Base-by-base conservation (phyloP, 306 rosid species). In the Hippophae tibetana region DNA sequence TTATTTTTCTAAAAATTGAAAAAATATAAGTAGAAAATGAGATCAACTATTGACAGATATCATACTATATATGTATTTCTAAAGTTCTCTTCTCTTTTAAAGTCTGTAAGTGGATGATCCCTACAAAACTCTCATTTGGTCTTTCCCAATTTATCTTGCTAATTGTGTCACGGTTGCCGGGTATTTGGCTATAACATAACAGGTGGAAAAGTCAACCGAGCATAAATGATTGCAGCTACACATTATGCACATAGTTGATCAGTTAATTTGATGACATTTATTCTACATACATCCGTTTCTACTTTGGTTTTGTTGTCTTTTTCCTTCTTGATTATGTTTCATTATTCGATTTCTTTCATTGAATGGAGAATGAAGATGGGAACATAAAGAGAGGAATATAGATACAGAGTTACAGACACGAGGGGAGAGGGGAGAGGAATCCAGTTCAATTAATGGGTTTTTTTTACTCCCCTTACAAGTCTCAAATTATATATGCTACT, bases 221-320 rank as follows among this genome's bases (percentile, higher is more conserved):
- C 60, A 53, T 93, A 92, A 76, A 87, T 92, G 96, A 43, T 77
- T 72, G 70, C 87, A 73, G 98, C 95, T 13, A 92, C 96, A 7
- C 98, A 92, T 69, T 87, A 92, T 71, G 63, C 82, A 13, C 77
- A 71, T 78, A 74, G 64, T 72, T 18, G 23, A 18, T 71, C 82
- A 71, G 92, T 90, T 90, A 74, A 63, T 18, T 81, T 80, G 68
- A 18, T 18, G 23, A 18, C 23, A 18, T 18, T 18, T 18, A 18
- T 18, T 18, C 23, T 18, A 18, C 23, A 18, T 18, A 18, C 23
- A 18, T 18, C 1, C 23, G 23, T 18, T 18, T 18, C 23, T 18
- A 18, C 23, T 18, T 18, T 18, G 23, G 23, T 18, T 18, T 18
- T 18, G 23, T 18, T 18, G 23, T 18, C 23, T 18, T 18, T 18